Base-by-base conservation (phyloP, 805 yeast genomes). In the Tetrapisispora taiwanensis region DNA sequence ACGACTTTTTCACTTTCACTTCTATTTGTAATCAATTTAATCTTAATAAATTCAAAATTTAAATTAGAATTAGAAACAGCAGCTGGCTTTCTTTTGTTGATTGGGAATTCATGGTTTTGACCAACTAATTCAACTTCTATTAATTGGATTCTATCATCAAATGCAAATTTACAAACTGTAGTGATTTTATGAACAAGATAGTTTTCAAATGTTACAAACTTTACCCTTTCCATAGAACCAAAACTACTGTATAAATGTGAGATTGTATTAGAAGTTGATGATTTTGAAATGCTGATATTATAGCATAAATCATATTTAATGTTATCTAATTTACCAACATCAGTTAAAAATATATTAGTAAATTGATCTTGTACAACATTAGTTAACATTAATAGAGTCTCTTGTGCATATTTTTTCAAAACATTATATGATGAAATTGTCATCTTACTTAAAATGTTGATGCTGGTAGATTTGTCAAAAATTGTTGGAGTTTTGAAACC, bases 291-390 rank as follows among this genome's bases (percentile, higher is more conserved):
- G 30, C 72, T 70, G 43, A 88, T 58, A 9, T 71, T 65, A 42
- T 66, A 62, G 28, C 62, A 57, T 40, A 78, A 56, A 66, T 90
- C 98, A 58, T 74, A 84, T 49, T 79, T 79, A 55, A 87, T 56
- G 50, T 74, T 59, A 45, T 71, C 71, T 51, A 71, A 56, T 56
- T 60, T 59, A 39, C 70, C 71, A 27, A 79, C 69, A 48, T 78
- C 78, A 40, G 74, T 76, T 53, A 92, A 69, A 53, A 90, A 84
- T 10, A 89, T 75, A 19, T 79, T 72, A 48, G 80, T 83, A 60
- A 90, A 90, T 57, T 95, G 76, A 63, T 90, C 97, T 44, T 74
- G 78, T 4, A 84, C 82, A 28, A 79, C 82, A 58, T 90, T 95
- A 53, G 81, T 79, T 46, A 90, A 71, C 53, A 85, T 69, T 4